Percentiles rank a stretch among this genome's conserved stretches.
These are phyloP conservation scores for Stylosanthes scabra DNA, from an alignment of 331 rosid genomes.

Conservation along the genomic window DNA sequence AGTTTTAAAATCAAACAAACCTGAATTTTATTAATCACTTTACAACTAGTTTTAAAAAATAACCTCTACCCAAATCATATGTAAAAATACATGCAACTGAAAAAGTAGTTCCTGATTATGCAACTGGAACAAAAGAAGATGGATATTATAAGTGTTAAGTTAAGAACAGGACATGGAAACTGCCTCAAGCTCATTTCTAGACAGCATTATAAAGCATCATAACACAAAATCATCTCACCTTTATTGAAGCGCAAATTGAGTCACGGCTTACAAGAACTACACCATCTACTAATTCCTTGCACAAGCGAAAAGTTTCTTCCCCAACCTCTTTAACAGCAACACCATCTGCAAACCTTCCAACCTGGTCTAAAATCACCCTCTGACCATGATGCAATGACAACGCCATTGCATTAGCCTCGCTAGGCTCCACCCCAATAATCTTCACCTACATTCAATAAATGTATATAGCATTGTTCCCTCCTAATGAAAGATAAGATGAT, in stretches of 20 bases:
- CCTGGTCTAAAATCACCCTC: constrained; percentile 82
- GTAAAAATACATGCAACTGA: background rate
- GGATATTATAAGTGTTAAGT: constrained; percentile 8
- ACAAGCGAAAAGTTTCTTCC: constrained; percentile 85
- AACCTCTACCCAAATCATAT: background rate
- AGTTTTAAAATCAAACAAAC: constrained; percentile 22
- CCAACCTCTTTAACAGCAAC: constrained; percentile 99
- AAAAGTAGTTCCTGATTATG: constrained; percentile 2
- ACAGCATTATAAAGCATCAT: background rate
- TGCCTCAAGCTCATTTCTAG: constrained; percentile 11
- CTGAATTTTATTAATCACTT: background rate
- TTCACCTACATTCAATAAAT: constrained; percentile 60
- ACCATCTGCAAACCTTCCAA: constrained; percentile 97
- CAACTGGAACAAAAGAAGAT: constrained; percentile 2
- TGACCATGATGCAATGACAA: constrained; percentile 83
- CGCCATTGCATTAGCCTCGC: constrained; percentile 96
- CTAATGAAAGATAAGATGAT: constrained; percentile 12
- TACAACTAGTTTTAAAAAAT: constrained; percentile 2
- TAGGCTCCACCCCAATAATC: constrained; percentile 95
- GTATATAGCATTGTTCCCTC: constrained; percentile 5
- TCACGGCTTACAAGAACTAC: constrained; percentile 92
- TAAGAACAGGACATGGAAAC: background rate
- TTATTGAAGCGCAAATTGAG: constrained; percentile 92
- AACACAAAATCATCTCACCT: constrained; percentile 57
- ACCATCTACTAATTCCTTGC: constrained; percentile 88